These are phyloP conservation scores for Solanum pimpinellifolium DNA, from an alignment of 257 asterid genomes.

Conservation along the genomic window DNA sequence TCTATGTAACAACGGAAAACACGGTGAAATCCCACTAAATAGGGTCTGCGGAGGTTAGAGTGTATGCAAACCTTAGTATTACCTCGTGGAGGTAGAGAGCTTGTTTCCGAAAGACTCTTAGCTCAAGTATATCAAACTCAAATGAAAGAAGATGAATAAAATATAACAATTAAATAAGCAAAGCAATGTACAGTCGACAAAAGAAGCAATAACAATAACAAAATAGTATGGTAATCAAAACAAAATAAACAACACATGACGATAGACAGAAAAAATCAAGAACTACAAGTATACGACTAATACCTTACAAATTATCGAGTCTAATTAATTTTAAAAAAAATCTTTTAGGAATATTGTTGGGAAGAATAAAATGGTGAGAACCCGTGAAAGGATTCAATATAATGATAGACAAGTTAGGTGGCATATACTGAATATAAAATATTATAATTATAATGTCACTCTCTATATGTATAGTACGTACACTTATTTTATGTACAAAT, in stretches of 20 bases:
- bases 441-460: neutral
- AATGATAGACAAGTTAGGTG: constrained; percentile 1
- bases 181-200: neutral
- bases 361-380: neutral
- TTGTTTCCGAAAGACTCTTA: neutral
- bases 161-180: neutral
- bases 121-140: neutral
- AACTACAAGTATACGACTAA: neutral
- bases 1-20: no score
- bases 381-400: constrained; percentile 9
- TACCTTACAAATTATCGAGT: neutral
- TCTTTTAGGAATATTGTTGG: neutral
- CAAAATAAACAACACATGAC: neutral
- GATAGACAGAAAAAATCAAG: neutral
- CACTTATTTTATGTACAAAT: neutral
- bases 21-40: neutral
- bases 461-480: neutral
- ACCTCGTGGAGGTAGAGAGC: fast-evolving
- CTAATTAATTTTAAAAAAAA: neutral
- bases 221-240: neutral
- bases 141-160: neutral
- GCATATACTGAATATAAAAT: neutral
- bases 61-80: neutral
- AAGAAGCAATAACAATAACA: neutral
- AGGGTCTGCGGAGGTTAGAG: no score